Percentiles rank a stretch among this genome's conserved stretches.
phyloP scores from a whole-genome alignment of 2,329 filamentous ascomycete genomes.

The Fusarium coffeatum region DNA sequence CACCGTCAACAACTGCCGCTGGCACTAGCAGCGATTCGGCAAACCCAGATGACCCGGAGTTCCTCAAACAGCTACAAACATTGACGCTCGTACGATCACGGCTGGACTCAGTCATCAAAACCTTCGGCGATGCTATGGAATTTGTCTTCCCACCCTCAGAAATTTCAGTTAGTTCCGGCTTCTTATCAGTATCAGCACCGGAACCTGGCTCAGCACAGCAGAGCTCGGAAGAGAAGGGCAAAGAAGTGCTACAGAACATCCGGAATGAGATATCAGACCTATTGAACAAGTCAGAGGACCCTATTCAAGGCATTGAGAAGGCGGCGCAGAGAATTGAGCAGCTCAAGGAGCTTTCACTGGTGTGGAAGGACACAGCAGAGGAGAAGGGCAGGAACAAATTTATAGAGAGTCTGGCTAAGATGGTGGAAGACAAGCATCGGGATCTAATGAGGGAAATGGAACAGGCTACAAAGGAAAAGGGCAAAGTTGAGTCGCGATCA shows the following conservation, averaged over 20 bases:
- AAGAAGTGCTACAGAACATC: conserved; percentile 78
- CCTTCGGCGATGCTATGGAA: conserved; percentile 95
- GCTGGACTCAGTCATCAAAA: conserved; percentile 89
- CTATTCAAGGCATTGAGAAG: conserved; percentile 75
- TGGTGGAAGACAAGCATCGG: conserved; percentile 80
- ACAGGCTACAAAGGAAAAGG: conserved; percentile 53
- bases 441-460: conserved; percentile 66
- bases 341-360: conserved; percentile 77
- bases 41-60: conserved; percentile 66
- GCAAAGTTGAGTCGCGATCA: conserved; percentile 50
- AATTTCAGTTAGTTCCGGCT: conserved; percentile 82
- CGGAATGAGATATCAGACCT: conserved; percentile 78
- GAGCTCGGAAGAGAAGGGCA: conserved; percentile 86
- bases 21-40: conserved; percentile 8
- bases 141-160: conserved; percentile 93
- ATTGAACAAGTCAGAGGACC: conserved; percentile 67
- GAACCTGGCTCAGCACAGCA: conserved; percentile 73
- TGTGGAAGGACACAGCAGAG: conserved; percentile 97
- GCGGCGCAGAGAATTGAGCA: conserved; percentile 81
- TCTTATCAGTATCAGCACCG: conserved; percentile 90
- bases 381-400: conserved; percentile 86
- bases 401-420: conserved; percentile 81
- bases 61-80: conserved; percentile 83
- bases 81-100: conserved; percentile 83
- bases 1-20: conserved; percentile 40